These are phyloP conservation scores for Phytomonas serpens DNA, from an alignment of 208 protist genomes.

Conservation along the genomic window DNA sequence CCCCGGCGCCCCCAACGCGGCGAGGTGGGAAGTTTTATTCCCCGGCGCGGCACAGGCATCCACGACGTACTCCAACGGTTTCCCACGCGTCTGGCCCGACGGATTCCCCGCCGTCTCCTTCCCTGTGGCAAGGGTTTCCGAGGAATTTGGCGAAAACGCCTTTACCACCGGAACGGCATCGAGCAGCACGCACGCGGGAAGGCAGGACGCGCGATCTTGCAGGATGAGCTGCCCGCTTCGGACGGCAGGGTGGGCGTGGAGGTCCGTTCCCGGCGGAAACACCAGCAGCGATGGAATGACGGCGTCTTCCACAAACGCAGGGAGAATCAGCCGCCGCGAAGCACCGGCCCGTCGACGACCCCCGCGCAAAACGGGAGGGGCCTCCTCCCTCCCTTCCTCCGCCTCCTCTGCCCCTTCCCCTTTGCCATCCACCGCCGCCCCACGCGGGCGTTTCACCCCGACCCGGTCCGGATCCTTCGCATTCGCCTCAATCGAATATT, in stretches of 20 bases:
- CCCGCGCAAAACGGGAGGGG: slow-evolving; percentile 6
- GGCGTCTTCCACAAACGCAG: slow-evolving; percentile 60
- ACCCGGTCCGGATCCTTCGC: slow-evolving; percentile 13
- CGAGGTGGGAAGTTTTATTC: slow-evolving; percentile 90
- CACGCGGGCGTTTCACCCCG: not conserved
- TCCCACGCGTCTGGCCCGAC: not conserved
- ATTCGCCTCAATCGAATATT: slow-evolving; percentile 23
- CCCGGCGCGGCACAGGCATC: slow-evolving; percentile 89
- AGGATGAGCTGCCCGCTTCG: slow-evolving; percentile 79
- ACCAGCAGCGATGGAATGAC: slow-evolving; percentile 73
- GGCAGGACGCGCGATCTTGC: slow-evolving; percentile 88
- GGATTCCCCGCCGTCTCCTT: not conserved
- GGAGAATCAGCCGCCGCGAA: slow-evolving; percentile 20
- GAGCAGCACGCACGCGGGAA: slow-evolving; percentile 82
- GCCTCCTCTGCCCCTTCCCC: not conserved
- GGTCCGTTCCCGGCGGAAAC: slow-evolving; percentile 77
- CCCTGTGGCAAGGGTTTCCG: not conserved
- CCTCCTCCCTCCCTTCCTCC: not conserved
- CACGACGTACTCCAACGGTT: slow-evolving; percentile 73
- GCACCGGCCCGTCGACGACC: slow-evolving; percentile 9
- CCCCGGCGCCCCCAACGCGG: slow-evolving; percentile 47
- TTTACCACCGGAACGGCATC: slow-evolving; percentile 44
- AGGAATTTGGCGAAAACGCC: not conserved
- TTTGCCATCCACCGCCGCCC: not conserved
- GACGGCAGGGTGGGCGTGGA: slow-evolving; percentile 82